A percentile compares a stretch with the other conserved stretches of the same genome.
These are phyloP conservation scores for Cladosporium sp. DNA, from an alignment of 2,329 filamentous ascomycete species.

Conservation along the genomic window DNA sequence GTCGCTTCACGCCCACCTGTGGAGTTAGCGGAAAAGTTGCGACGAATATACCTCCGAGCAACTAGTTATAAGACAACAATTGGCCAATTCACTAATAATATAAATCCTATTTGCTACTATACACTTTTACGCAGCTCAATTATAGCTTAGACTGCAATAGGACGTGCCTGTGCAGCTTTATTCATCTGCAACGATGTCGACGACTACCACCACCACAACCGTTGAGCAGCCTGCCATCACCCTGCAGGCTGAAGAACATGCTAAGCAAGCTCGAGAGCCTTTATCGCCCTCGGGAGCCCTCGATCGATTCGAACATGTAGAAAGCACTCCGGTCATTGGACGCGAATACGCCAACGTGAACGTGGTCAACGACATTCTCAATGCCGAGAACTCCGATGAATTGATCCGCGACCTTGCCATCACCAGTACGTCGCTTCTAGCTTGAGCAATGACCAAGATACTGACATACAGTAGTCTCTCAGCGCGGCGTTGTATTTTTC, in stretches of 20 bases:
- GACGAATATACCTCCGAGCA: not conserved
- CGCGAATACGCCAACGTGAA: slow-evolving; percentile 27
- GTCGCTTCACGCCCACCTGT: not conserved
- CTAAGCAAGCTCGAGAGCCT: slow-evolving; percentile 36
- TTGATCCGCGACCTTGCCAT: slow-evolving; percentile 29
- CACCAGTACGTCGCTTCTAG: slow-evolving; percentile 2
- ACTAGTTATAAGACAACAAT: not conserved
- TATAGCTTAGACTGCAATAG: not conserved
- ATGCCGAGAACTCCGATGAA: slow-evolving; percentile 26
- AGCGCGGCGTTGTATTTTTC: slow-evolving; percentile 25
- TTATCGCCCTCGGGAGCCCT: slow-evolving; percentile 47
- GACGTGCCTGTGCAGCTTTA: not conserved
- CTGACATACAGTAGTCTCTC: slow-evolving; percentile 27
- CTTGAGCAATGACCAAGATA: not conserved
- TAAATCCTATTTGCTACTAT: not conserved
- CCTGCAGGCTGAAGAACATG: not conserved
- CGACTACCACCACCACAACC: slow-evolving; percentile 1
- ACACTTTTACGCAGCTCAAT: not conserved
- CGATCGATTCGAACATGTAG: slow-evolving; percentile 26
- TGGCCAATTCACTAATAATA: not conserved
- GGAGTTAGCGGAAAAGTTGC: not conserved
- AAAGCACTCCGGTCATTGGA: slow-evolving; percentile 31
- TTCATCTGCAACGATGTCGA: not conserved
- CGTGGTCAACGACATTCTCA: slow-evolving; percentile 28
- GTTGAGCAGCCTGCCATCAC: not conserved